Evolutionary conservation across 2,329 filamentous ascomycete species (phyloP).

Genomic region (Aspergillus unguis): DNA sequence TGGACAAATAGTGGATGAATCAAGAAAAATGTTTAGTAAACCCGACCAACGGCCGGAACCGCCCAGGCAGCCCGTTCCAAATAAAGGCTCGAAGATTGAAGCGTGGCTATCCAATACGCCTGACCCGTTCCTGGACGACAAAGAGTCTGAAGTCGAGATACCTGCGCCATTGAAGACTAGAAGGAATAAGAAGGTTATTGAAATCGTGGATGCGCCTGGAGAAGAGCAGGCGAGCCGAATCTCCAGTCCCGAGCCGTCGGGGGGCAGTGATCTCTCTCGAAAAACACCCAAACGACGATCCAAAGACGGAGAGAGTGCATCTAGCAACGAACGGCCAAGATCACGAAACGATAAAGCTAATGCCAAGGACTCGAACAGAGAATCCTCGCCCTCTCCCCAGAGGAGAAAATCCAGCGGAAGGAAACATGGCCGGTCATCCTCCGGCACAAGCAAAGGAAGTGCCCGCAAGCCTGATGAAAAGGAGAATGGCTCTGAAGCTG

Average conservation of each 20-base stretch:
- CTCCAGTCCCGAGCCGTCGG: constrained; percentile 23
- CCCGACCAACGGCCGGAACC: constrained; percentile 26
- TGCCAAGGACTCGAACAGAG: constrained; percentile 8
- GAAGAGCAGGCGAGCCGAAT: constrained; percentile 20
- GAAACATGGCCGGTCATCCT: constrained; percentile 16
- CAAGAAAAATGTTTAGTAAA: constrained; percentile 45
- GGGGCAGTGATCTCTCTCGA: constrained; percentile 25
- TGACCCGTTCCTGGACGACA: constrained; percentile 53
- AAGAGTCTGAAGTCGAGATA: constrained; percentile 34
- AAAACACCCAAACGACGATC: constrained; percentile 23
- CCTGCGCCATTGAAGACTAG: constrained; percentile 43
- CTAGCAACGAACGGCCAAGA: constrained; percentile 15
- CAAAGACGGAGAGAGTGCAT: constrained; percentile 20
- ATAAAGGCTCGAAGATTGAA: constrained; percentile 54
- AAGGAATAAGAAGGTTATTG: constrained; percentile 30
- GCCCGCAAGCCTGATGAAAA: constrained; percentile 23
- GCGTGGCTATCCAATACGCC: constrained; percentile 59
- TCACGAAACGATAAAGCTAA: constrained; percentile 10
- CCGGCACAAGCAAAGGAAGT: constrained; percentile 11
- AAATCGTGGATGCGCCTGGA: constrained; percentile 15
- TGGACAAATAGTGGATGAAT: constrained; percentile 44
- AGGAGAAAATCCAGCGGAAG: constrained; percentile 15
- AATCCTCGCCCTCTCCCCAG: constrained; percentile 10
- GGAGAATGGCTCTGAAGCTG: constrained; percentile 26
- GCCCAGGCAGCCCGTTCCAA: constrained; percentile 35